Evolutionary conservation across 495 filamentous ascomycete genomes (phyloP).

Genomic region (Lasiosphaeris hirsuta): DNA sequence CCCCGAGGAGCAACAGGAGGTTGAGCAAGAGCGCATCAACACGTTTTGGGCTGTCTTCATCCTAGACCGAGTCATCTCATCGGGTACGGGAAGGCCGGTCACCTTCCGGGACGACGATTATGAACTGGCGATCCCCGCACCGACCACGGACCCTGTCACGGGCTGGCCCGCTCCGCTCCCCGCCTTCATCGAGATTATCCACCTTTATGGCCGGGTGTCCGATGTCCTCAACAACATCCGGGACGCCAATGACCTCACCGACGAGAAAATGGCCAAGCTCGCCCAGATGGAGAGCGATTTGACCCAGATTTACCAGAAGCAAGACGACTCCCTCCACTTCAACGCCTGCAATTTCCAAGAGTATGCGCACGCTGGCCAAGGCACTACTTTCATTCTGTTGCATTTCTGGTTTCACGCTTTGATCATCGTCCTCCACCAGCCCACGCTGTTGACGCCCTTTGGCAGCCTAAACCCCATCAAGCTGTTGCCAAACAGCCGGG

Average conservation of each 20-base stretch:
- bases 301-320: constrained; percentile 72
- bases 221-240: constrained; percentile 82
- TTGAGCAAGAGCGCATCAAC: constrained; percentile 71
- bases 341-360: constrained; percentile 73
- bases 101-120: constrained; percentile 79
- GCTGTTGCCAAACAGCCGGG: constrained; percentile 70
- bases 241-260: constrained; percentile 67
- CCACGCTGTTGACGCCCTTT: constrained; percentile 72
- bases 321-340: constrained; percentile 71
- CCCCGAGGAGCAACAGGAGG: constrained; percentile 54
- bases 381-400: constrained; percentile 80
- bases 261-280: constrained; percentile 65
- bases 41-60: constrained; percentile 87
- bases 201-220: constrained; percentile 76
- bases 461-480: constrained; percentile 60
- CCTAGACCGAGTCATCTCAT: constrained; percentile 79
- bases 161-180: constrained; percentile 75
- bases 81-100: constrained; percentile 74
- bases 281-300: constrained; percentile 72
- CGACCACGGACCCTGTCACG: constrained; percentile 55
- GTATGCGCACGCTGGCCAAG: constrained; percentile 71
- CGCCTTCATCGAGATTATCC: constrained; percentile 73
- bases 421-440: constrained; percentile 80
- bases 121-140: constrained; percentile 66
- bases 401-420: constrained; percentile 91